Evolutionary conservation across 805 yeast genomes (phyloP).

Genomic region (Barnettozyma californica): DNA sequence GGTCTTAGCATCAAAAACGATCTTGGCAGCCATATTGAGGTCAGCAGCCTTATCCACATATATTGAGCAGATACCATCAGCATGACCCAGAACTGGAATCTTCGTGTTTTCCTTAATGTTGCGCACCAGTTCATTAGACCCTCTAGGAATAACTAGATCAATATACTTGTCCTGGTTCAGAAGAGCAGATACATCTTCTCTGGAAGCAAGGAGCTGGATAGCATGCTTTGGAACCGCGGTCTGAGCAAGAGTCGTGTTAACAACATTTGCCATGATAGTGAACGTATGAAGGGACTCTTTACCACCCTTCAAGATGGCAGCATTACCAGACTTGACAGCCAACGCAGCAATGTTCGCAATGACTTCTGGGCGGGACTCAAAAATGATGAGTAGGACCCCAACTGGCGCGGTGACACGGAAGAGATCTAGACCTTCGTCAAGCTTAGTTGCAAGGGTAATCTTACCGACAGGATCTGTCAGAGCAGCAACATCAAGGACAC

Average conservation of each 20-base stretch:
- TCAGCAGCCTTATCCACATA: constrained; percentile 79
- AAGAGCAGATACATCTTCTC: constrained; percentile 85
- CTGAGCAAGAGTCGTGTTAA: constrained; percentile 48
- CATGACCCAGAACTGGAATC: constrained; percentile 97
- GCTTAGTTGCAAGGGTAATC: constrained; percentile 70
- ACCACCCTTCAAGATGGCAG: constrained; percentile 97
- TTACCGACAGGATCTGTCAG: constrained; percentile 93
- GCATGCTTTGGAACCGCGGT: constrained; percentile 79
- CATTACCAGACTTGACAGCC: constrained; percentile 93
- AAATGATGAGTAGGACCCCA: constrained; percentile 87
- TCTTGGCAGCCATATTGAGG: constrained; percentile 65
- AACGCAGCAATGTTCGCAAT: constrained; percentile 95
- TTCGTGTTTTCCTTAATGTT: constrained; percentile 82
- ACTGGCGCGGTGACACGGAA: constrained; percentile 89
- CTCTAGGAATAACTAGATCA: constrained; percentile 95
- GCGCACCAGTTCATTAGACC: constrained; percentile 89
- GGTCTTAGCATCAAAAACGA: constrained; percentile 83
- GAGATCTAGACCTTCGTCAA: constrained; percentile 85
- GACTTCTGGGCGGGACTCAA: constrained; percentile 96
- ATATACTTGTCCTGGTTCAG: constrained; percentile 82
- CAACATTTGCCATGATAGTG: constrained; percentile 69
- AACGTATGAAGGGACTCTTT: constrained; percentile 87
- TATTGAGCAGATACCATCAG: constrained; percentile 94
- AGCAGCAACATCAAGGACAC: constrained; percentile 84
- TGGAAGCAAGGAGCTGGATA: constrained; percentile 79